phyloP scores from a whole-genome alignment of 1,139 yeast species.

The Magnusiomyces paraingens region DNA sequence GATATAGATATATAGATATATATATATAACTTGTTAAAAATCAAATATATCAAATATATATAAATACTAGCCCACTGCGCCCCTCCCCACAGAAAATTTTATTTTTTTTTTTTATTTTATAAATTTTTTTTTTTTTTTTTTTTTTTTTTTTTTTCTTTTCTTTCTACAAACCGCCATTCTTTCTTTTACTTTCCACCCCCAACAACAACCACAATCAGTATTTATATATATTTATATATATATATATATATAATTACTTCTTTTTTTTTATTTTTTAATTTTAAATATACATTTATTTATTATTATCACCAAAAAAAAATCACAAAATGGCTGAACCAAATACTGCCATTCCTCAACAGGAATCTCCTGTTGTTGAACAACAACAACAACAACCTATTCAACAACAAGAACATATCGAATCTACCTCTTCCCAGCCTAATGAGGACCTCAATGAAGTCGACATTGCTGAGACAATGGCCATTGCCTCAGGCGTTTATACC shows the following conservation, averaged over 20 bases:
- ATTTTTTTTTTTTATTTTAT: background rate
- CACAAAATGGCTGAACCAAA: constrained; percentile 2
- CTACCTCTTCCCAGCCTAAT: background rate
- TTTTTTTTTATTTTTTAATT: background rate
- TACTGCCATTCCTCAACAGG: background rate
- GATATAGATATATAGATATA: too few species aligned
- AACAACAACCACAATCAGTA: too few species aligned
- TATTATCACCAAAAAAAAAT: background rate
- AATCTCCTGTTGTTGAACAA: too few species aligned
- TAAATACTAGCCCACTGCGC: too few species aligned
- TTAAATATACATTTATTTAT: background rate
- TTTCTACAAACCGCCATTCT: background rate
- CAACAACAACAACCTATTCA: too few species aligned
- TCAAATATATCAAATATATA: too few species aligned
- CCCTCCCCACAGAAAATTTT: background rate
- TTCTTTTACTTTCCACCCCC: background rate
- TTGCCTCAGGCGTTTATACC: constrained; percentile 84
- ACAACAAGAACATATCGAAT: background rate
- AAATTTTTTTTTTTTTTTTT: background rate
- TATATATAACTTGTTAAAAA: too few species aligned
- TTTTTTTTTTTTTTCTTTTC: background rate
- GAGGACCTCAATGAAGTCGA: constrained; percentile 39
- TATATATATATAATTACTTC: background rate
- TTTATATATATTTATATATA: background rate
- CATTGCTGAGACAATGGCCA: constrained; percentile 68